Evolutionary conservation across 176 grass and related monocot species (phyloP), one percentile per base, ranked within the genome.

Genomic region (Ensete glaucum): DNA sequence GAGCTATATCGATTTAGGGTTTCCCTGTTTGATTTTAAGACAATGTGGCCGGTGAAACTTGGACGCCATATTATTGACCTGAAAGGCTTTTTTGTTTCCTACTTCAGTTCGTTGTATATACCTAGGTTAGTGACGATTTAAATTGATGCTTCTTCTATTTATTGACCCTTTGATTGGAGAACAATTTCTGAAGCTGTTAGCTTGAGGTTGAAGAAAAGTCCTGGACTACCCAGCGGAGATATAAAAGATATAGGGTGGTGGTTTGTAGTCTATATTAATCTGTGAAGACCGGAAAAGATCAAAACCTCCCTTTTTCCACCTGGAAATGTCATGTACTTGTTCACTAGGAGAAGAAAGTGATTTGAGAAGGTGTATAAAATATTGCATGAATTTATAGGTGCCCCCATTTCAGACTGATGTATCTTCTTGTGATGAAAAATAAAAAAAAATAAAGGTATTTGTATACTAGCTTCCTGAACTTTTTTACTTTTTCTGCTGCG

Each of bases 1-100:
- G 53, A 73, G 76, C 66, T 25, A 63, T 49, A 64, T 83, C n/a
- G 56, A 77, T 53, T 71, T 79, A 72, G 81, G 81, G 75, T 83
- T 77, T 24, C 21, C 50, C 13, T 76, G n/a, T 69, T 50, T 50
- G 72, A 15, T 20, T 73, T 72, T 75, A 27, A 15, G n/a, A 73
- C 65, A 49, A 16, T 76, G 7, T 21, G 34, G 34, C 34, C n/a
- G 9, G 16, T n/a, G n/a, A 60, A 60, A 60, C 15, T 43, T 43
- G 34, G 34, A 43, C 34, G 17, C 16, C 16, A 60, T 15, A 58
- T 7, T 60, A 21, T 60, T 24, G 19, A 53, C 2, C 52, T 29
- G 71, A 73, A 73, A 25, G 16, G 21, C 16, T 54, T 26, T 26
- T 43, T 6, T 43, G 34, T 43, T 43, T 43, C 34, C 34, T 43